Percentiles rank a stretch among this genome's conserved stretches.
Evolutionary conservation across 257 asterid species (phyloP).

Genomic region (Nicotiana sylvestris): DNA sequence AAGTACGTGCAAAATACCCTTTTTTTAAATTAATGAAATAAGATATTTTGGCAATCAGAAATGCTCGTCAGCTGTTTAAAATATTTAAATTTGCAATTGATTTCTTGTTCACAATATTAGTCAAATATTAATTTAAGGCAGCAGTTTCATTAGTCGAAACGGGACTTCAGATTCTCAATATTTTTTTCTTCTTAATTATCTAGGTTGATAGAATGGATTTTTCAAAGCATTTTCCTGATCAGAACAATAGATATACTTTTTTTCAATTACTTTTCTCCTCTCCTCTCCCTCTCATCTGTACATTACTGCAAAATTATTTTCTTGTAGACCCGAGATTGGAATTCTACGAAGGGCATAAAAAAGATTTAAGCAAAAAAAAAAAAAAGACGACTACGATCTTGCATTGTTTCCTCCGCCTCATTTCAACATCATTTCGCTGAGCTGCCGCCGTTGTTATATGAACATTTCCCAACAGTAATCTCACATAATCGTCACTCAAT

Average conservation of each 20-base stretch:
- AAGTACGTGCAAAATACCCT: too few species aligned
- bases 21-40: not conserved
- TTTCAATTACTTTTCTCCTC: not conserved
- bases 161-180: not conserved
- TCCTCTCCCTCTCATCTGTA: conserved; percentile 31
- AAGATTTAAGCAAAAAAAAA: not conserved
- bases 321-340: conserved; percentile 18
- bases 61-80: not conserved
- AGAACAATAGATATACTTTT: not conserved
- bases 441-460: not conserved
- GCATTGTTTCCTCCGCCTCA: not conserved
- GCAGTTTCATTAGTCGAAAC: not conserved
- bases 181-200: not conserved
- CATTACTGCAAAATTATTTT: conserved; percentile 46
- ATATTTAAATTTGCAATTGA: not conserved
- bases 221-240: not conserved
- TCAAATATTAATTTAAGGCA: not conserved
- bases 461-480: not conserved
- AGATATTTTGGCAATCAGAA: not conserved
- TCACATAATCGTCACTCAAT: conserved; percentile 32
- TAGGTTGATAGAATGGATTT: not conserved
- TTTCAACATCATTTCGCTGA: not conserved
- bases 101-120: not conserved
- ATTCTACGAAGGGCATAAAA: conserved; percentile 5
- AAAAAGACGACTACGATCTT: not conserved